These are phyloP conservation scores for Melanogaster broomeanus DNA, from an alignment of 768 basidiomycete species.

Conservation along the genomic window DNA sequence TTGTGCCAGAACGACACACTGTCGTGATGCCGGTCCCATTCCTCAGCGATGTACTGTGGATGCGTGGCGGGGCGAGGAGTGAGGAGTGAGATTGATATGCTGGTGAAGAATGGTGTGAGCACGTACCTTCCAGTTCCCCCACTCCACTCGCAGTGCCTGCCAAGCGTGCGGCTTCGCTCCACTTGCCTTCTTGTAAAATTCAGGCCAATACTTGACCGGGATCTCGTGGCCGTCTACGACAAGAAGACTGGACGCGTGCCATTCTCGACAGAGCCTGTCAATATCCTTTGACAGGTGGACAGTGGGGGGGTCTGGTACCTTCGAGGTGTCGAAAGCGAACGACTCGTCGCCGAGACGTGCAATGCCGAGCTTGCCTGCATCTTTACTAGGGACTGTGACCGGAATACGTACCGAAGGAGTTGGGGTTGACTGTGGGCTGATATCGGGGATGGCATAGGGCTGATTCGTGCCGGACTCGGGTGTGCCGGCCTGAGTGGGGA, in stretches of 20 bases:
- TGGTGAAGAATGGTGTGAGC: background rate
- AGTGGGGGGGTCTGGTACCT: background rate
- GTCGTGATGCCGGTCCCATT: background rate
- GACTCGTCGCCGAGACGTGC: too few relatives aligned
- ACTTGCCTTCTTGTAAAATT: background rate
- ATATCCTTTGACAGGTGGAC: background rate
- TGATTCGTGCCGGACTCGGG: too few relatives aligned
- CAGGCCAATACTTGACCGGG: conserved; percentile 17
- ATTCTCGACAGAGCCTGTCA: background rate
- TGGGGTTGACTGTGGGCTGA: too few relatives aligned
- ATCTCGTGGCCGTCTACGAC: background rate
- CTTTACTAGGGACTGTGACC: too few relatives aligned
- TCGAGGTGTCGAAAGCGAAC: background rate
- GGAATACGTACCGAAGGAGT: too few relatives aligned
- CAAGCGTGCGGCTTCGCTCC: conserved; percentile 7
- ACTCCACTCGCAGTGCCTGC: conserved; percentile 12
- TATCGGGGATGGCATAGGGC: too few relatives aligned
- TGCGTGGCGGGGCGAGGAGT: too few relatives aligned
- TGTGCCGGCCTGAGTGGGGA: too few relatives aligned
- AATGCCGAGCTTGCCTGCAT: too few relatives aligned
- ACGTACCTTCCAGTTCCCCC: conserved; percentile 17
- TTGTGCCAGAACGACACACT: background rate
- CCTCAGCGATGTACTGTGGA: background rate
- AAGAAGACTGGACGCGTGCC: background rate
- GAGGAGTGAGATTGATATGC: too few relatives aligned